Conservation (phyloP, 148 eudicot genomes). For the Rhododendron ovatum region DNA sequence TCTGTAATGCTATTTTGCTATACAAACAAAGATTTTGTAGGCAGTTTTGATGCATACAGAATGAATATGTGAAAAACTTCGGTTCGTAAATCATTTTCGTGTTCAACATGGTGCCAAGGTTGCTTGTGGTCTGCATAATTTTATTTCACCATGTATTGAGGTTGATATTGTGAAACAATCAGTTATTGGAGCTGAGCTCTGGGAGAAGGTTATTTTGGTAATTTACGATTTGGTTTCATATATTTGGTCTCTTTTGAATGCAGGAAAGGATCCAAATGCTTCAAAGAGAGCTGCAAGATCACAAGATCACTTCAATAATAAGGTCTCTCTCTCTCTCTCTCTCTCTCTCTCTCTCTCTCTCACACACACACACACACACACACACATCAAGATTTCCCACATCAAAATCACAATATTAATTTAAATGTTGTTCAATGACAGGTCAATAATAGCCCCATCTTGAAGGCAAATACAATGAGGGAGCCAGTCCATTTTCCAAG, state of each 20-base stretch:
- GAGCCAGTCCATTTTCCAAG: not conserved
- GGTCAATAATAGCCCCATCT: not conserved
- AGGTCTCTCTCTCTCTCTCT: constrained; percentile 14
- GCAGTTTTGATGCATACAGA: not conserved
- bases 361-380: no score
- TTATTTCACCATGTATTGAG: not conserved
- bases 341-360: not conserved
- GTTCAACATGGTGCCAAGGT: not conserved
- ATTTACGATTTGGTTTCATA: not conserved
- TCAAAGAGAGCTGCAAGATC: not conserved
- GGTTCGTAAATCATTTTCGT: not conserved
- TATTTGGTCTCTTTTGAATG: not conserved
- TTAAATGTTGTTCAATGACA: not conserved
- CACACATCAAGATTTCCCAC: not conserved
- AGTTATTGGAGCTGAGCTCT: not conserved
- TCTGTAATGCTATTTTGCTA: not conserved
- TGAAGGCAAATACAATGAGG: not conserved
- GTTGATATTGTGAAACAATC: not conserved
- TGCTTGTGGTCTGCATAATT: not conserved
- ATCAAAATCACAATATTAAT: not conserved
- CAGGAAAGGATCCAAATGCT: constrained; percentile 13
- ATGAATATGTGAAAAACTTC: not conserved
- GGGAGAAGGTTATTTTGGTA: not conserved
- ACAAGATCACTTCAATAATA: constrained; percentile 11
- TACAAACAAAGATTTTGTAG: not conserved